phyloP scores from a whole-genome alignment of 208 protist genomes.

The Herpetomonas samuelpessoai region DNA sequence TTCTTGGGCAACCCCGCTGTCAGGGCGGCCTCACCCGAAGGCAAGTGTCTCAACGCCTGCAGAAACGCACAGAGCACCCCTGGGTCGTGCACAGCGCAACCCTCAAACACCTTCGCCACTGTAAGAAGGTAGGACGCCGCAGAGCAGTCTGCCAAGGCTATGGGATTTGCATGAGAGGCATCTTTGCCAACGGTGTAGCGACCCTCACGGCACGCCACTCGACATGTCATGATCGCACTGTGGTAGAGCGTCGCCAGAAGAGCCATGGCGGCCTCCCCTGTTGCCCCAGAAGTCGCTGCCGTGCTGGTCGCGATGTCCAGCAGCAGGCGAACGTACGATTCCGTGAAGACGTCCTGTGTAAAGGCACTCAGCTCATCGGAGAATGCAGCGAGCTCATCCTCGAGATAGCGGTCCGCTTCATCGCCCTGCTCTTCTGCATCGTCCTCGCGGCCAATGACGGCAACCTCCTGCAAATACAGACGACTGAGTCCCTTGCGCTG shows the following conservation, averaged over 20 bases:
- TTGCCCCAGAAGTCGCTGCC: neutral
- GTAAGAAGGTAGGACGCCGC: neutral
- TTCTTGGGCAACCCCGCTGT: neutral
- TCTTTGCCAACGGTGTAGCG: no score
- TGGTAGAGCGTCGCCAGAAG: constrained; percentile 24
- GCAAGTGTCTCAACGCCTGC: neutral
- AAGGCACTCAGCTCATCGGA: constrained; percentile 21
- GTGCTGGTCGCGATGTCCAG: constrained; percentile 6
- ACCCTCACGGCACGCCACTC: neutral
- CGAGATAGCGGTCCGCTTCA: neutral
- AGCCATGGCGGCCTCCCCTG: constrained; percentile 9
- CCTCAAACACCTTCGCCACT: neutral
- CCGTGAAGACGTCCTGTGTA: constrained; percentile 10
- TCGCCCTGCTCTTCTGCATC: neutral
- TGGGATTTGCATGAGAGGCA: no score
- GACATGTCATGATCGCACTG: neutral
- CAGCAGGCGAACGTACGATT: constrained; percentile 8
- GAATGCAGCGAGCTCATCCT: constrained; percentile 12
- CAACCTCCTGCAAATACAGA: constrained; percentile 17
- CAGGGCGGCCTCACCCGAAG: neutral
- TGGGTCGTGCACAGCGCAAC: no score
- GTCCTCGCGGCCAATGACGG: constrained; percentile 11
- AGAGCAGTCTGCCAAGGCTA: neutral
- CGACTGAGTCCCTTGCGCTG: constrained; percentile 1
- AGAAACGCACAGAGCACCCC: no score